Evolutionary conservation across 768 basidiomycete genomes (phyloP), one percentile per base, ranked within the genome.

Genomic region (Hygrocybe punicea): DNA sequence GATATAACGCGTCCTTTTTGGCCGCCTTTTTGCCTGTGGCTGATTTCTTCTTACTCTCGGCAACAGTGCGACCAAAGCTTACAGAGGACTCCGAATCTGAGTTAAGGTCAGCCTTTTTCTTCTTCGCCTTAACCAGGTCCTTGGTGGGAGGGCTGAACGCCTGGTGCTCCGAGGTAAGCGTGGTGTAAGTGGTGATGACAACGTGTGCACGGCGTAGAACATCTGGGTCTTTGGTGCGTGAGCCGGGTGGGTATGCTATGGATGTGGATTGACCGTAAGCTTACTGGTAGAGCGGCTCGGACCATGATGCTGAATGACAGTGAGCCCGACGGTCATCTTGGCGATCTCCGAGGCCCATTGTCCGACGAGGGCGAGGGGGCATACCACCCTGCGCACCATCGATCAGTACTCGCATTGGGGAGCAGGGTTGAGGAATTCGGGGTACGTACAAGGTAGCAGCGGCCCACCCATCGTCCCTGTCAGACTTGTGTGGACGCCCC

Each of bases 291-390:
- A 82, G 23, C 96, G 81, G 29, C 65, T 76, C 6, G 86, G 67
- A 1, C 96, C 97, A 47, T 98, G 93, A 68, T 98, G 94, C 52
- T 89, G 84, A 13, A 86, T 70, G 3, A 96, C 92, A 0, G 76
- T 80, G 6, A 96, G 73, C 2, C 77, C 77, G 3, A 78, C 76
- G 0, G 84, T 84, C 76, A 88, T 85, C 63, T 86, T 91, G 52
- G 81, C 69, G 46, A 93, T 84, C 69, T 99, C 96, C 7, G 82
- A 77, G 9, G 86, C 86, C 96, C 96, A 99, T 70, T 99, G 97
- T 11, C 82, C 81, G 53, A 97, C 85, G 11, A 99, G 83, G 13
- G 90, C 83, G 11, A 97, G 79, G 2, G 96, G 96, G 51, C 89
- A 91, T 29, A 98, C 76, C 36, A 98, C 89, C 16, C 96, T 95